A percentile compares a stretch with the other conserved stretches of the same genome.
Evolutionary conservation across 2,329 filamentous ascomycete genomes (phyloP).

Genomic region (Geoglossum cookeanum): DNA sequence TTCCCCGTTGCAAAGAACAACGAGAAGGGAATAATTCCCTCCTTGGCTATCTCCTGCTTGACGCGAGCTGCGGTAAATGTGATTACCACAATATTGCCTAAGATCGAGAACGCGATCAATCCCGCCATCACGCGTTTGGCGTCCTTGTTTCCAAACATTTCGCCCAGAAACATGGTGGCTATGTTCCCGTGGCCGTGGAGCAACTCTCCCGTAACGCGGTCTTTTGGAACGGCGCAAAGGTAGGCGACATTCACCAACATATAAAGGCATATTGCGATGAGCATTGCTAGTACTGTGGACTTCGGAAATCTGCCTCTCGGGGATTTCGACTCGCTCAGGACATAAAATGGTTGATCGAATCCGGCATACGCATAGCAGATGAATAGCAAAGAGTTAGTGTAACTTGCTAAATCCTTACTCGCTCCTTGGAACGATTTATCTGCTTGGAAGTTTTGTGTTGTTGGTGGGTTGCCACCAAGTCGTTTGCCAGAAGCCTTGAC

Average conservation of each 20-base stretch:
- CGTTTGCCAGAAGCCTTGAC: not conserved
- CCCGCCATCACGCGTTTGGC: slow-evolving; percentile 13
- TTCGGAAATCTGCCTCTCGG: not conserved
- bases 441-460: not conserved
- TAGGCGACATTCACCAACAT: not conserved
- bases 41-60: slow-evolving; percentile 28
- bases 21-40: slow-evolving; percentile 28
- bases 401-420: not conserved
- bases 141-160: not conserved
- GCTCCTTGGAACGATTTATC: not conserved
- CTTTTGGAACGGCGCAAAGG: too few species aligned
- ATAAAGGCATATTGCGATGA: not conserved
- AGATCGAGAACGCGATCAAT: slow-evolving; percentile 28
- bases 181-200: not conserved
- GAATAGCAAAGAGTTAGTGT: slow-evolving; percentile 3
- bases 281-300: not conserved
- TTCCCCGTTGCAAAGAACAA: slow-evolving; percentile 13
- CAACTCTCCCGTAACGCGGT: too few species aligned
- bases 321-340: not conserved
- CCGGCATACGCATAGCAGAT: not conserved
- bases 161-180: not conserved
- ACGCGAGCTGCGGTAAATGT: slow-evolving; percentile 30
- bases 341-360: not conserved
- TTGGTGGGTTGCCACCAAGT: not conserved
- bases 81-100: slow-evolving; percentile 29